These are phyloP conservation scores for Euphorbia corollata DNA, from an alignment of 441 rosid species.

Conservation along the genomic window DNA sequence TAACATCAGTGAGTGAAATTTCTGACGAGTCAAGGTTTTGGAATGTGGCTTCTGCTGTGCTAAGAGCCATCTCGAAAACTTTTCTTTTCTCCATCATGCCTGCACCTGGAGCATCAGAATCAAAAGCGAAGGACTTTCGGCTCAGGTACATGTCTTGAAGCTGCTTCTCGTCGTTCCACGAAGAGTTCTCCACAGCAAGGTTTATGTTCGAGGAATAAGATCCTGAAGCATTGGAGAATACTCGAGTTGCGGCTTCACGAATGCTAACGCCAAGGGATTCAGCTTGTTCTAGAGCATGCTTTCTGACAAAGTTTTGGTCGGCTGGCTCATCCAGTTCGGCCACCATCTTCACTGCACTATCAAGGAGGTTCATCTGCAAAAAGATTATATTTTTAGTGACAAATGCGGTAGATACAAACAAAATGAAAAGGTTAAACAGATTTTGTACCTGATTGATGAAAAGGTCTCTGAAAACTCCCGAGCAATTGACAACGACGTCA, in stretches of 20 bases:
- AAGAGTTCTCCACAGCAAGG: conserved; percentile 93
- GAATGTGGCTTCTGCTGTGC: conserved; percentile 96
- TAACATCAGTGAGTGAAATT: conserved; percentile 78
- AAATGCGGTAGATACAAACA: too few species aligned
- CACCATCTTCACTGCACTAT: conserved; percentile 94
- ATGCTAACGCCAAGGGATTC: conserved; percentile 64
- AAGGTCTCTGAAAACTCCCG: conserved; percentile 96
- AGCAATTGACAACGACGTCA: conserved; percentile 96
- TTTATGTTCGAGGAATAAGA: conserved; percentile 84
- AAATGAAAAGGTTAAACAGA: conserved; percentile 3
- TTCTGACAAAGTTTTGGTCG: conserved; percentile 78
- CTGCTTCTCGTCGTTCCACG: conserved; percentile 99
- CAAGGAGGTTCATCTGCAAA: conserved; percentile 97
- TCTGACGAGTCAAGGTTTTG: conserved; percentile 97
- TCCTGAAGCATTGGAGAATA: conserved; percentile 92
- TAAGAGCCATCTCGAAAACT: conserved; percentile 90
- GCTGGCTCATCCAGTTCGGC: conserved; percentile 92
- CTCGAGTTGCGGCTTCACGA: conserved; percentile 86
- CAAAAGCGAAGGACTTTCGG: conserved; percentile 91
- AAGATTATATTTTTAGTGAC: too few species aligned
- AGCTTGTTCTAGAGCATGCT: conserved; percentile 91
- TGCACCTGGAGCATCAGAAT: conserved; percentile 26
- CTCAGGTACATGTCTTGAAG: conserved; percentile 99
- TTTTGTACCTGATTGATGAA: conserved; percentile 82
- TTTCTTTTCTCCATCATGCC: conserved; percentile 32